Evolutionary conservation across 352 stramenopile genomes (phyloP).

Genomic region (Albugo candida): DNA sequence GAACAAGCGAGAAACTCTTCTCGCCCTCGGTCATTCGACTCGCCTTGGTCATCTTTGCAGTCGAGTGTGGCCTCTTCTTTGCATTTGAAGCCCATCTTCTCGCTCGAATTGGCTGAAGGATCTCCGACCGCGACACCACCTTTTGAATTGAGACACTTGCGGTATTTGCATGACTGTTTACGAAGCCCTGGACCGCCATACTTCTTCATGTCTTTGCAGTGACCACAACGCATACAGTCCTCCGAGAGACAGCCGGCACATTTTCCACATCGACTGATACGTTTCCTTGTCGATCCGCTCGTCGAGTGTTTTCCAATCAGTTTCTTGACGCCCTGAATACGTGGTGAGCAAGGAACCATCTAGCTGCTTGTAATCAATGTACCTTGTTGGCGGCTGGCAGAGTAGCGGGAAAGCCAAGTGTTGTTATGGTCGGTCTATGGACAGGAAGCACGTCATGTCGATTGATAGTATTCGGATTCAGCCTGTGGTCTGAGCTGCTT

Average conservation of each 20-base stretch:
- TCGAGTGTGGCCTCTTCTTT: conserved; percentile 6
- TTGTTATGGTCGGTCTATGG: too few species aligned
- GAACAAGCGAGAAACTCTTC: neutral
- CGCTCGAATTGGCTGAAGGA: conserved; percentile 11
- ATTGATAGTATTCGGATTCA: too few species aligned
- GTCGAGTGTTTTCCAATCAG: neutral
- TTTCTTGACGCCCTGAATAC: neutral
- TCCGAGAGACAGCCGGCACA: conserved; percentile 54
- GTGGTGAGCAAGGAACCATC: conserved; percentile 3
- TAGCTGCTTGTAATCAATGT: conserved; percentile 7
- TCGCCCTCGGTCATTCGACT: conserved; percentile 5
- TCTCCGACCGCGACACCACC: conserved; percentile 17
- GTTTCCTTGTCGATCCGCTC: conserved; percentile 16
- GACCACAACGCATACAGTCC: conserved; percentile 73
- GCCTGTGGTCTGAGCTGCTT: neutral
- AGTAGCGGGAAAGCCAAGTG: neutral
- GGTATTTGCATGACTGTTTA: conserved; percentile 76
- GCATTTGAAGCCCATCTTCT: conserved; percentile 16
- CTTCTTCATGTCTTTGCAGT: conserved; percentile 83
- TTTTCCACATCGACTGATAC: conserved; percentile 59
- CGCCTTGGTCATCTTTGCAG: conserved; percentile 4
- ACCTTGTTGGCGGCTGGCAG: conserved; percentile 4
- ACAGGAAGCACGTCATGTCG: too few species aligned
- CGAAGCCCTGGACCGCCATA: conserved; percentile 67
- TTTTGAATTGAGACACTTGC: conserved; percentile 62